Base-by-base conservation (phyloP, 768 basidiomycete species). In the Kwoniella sp. region DNA sequence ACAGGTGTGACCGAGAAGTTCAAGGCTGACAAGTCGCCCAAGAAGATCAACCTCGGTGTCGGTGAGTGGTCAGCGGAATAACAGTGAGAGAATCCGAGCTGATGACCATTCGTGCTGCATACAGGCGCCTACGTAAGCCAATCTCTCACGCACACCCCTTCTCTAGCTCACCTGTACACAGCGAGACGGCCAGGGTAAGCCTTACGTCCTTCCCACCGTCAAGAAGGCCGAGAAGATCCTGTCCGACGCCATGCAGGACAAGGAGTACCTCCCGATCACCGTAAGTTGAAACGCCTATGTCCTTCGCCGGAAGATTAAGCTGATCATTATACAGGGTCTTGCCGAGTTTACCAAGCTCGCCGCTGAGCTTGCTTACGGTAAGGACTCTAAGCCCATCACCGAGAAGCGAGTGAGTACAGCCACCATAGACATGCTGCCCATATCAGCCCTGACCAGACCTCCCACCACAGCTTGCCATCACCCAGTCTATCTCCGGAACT, bases 31-130 rank as follows among this genome's bases (percentile, higher is more conserved):
- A 85, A 83, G 65, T 82, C 87, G 73, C 78, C 86, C 15, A 83
- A 84, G 60, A 98, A 98, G 76, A 91, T 99, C 68, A 99, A 98
- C 77, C 80, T 99, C 53, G 95, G 95, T 69, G 95, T 96, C 63
- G 95, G 95, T 68, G 88, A 89, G 44, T 96, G 91, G 3, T n/a
- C n/a, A n/a, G n/a, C n/a, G n/a, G n/a, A n/a, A n/a, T n/a, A n/a
- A n/a, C n/a, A n/a, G n/a, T n/a, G n/a, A n/a, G n/a, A n/a, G n/a
- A n/a, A n/a, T n/a, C n/a, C n/a, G n/a, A n/a, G n/a, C n/a, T n/a
- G n/a, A n/a, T n/a, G n/a, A n/a, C n/a, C n/a, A n/a, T n/a, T n/a
- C n/a, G n/a, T n/a, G n/a, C n/a, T 32, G 31, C 15, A 12, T 25
- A 27, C 45, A 69, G 67, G 67, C 36, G 67, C 67, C 1, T 69